phyloP scores from a whole-genome alignment of 495 filamentous ascomycete genomes.

The Arthonia radiata region DNA sequence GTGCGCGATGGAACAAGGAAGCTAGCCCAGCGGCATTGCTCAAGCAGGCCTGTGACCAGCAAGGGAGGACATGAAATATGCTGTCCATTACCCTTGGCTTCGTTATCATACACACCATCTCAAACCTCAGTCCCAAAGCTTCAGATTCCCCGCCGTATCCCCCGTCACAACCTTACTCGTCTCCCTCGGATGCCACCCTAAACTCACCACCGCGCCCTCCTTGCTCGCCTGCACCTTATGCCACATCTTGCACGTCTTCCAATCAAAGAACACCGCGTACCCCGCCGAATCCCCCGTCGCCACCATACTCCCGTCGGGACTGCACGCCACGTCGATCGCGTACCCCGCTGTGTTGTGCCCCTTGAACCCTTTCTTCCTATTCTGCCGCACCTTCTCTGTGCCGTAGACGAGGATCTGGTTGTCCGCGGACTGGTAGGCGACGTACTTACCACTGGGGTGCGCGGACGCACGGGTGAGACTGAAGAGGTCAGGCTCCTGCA shows the following conservation, averaged over 20 bases:
- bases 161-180: conserved; percentile 81
- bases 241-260: conserved; percentile 96
- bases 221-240: conserved; percentile 63
- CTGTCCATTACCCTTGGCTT: too few species aligned
- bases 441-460: conserved; percentile 78
- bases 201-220: conserved; percentile 42
- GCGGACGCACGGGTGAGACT: conserved; percentile 54
- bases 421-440: conserved; percentile 75
- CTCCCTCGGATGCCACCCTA: conserved; percentile 89
- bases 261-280: conserved; percentile 92
- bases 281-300: conserved; percentile 63
- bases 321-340: conserved; percentile 68
- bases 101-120: too few species aligned
- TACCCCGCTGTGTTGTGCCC: conserved; percentile 92
- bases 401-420: conserved; percentile 96
- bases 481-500: conserved; percentile 94
- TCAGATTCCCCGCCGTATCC: conserved; percentile 67
- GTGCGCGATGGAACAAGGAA: too few species aligned
- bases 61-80: too few species aligned
- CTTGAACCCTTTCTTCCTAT: conserved; percentile 85
- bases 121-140: conserved; percentile 99
- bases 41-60: too few species aligned
- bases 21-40: too few species aligned
- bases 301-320: conserved; percentile 76
- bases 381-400: conserved; percentile 85